Conservation (phyloP, 768 basidiomycete genomes). For the Termitomyces sp. region DNA sequence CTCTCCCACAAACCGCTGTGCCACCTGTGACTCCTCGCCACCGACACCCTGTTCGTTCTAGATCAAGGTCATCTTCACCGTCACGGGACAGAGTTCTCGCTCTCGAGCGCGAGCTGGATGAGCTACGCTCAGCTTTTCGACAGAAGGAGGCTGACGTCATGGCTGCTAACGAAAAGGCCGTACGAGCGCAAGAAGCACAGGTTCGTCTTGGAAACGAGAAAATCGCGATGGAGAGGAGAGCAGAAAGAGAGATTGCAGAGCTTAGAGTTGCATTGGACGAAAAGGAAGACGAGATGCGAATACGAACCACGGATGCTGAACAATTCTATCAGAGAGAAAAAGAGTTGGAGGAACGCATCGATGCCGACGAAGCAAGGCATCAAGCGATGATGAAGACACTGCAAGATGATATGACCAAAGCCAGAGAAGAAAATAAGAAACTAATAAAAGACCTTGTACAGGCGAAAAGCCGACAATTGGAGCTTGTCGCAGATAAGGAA, state of each 20-base stretch:
- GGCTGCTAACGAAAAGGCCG: constrained; percentile 39
- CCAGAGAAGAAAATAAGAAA: constrained; percentile 31
- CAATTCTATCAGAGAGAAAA: constrained; percentile 45
- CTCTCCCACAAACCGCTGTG: constrained; percentile 27
- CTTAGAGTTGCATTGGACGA: constrained; percentile 41
- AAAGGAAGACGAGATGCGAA: constrained; percentile 55
- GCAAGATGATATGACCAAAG: constrained; percentile 34
- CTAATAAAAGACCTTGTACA: constrained; percentile 32
- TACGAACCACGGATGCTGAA: constrained; percentile 34
- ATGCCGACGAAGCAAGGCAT: constrained; percentile 69
- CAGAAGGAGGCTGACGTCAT: constrained; percentile 41
- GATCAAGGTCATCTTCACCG: constrained; percentile 56
- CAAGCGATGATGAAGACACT: constrained; percentile 47
- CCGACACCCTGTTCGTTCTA: constrained; percentile 35
- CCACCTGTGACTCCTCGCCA: constrained; percentile 26
- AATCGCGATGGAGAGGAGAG: constrained; percentile 44
- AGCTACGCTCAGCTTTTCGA: constrained; percentile 35
- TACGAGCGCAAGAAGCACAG: constrained; percentile 41
- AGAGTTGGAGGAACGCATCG: constrained; percentile 58
- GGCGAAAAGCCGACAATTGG: constrained; percentile 36
- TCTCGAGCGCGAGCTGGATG: constrained; percentile 53
- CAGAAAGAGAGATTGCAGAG: constrained; percentile 37
- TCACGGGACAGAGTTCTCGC: constrained; percentile 32
- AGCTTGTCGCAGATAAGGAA: constrained; percentile 52
- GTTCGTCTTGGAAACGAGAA: constrained; percentile 56